Evolutionary conservation across 495 filamentous ascomycete species (phyloP).

Genomic region (Acidiella bohemica): DNA sequence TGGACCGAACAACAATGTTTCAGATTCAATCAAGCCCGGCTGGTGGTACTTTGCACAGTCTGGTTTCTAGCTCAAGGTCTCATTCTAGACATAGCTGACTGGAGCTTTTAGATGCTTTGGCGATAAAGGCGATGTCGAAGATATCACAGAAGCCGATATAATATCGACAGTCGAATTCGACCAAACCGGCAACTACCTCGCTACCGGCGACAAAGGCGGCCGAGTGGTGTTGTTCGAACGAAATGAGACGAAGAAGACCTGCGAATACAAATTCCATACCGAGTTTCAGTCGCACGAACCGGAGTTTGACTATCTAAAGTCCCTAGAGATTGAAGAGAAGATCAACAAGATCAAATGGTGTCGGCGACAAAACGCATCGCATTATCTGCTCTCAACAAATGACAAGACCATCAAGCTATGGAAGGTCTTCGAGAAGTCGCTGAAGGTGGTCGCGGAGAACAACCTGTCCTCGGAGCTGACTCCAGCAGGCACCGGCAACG

Average conservation of each 20-base stretch:
- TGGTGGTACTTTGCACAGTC: no score
- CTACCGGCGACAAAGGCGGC: constrained; percentile 95
- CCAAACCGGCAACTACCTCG: constrained; percentile 95
- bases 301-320: constrained; percentile 98
- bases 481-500: constrained; percentile 50
- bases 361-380: constrained; percentile 89
- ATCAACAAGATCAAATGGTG: constrained; percentile 99
- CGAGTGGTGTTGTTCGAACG: constrained; percentile 93
- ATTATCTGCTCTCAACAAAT: constrained; percentile 96
- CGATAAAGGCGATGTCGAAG: constrained; percentile 98
- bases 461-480: constrained; percentile 92
- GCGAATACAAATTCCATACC: constrained; percentile 99
- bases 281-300: constrained; percentile 99
- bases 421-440: constrained; percentile 98
- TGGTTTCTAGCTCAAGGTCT: no score
- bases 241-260: constrained; percentile 99
- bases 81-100: no score
- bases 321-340: constrained; percentile 98
- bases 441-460: constrained; percentile 98
- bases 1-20: no score
- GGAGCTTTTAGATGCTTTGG: constrained; percentile 58
- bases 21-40: no score
- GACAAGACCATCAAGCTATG: constrained; percentile 99
- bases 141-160: constrained; percentile 99
- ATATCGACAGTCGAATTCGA: constrained; percentile 99